phyloP scores from a whole-genome alignment of 768 basidiomycete genomes.

The Tylopilus plumbeoviolaceoides region DNA sequence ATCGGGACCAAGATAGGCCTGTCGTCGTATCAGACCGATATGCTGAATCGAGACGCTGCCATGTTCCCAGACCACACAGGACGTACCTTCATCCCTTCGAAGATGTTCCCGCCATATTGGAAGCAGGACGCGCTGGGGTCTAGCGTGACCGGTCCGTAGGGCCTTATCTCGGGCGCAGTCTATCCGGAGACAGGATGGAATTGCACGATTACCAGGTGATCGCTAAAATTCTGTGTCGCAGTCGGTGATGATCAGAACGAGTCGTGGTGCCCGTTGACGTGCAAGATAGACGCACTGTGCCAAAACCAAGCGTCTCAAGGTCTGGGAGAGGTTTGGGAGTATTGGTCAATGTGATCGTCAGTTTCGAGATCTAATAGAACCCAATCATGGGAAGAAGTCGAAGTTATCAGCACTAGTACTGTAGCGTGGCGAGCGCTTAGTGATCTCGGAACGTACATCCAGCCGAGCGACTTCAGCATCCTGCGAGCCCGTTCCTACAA shows the following conservation, averaged over 20 bases:
- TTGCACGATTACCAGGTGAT: conserved; percentile 74
- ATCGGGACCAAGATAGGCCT: conserved; percentile 71
- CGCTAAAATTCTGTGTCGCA: conserved; percentile 30
- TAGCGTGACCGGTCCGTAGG: conserved; percentile 56
- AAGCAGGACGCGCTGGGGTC: conserved; percentile 55
- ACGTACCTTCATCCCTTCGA: conserved; percentile 66
- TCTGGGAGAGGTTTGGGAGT: conserved; percentile 49
- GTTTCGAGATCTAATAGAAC: conserved; percentile 29
- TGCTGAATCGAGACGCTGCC: not conserved
- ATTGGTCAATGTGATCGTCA: conserved; percentile 44
- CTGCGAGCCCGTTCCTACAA: too few species aligned
- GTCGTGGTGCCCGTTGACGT: not conserved
- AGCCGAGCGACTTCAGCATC: too few species aligned
- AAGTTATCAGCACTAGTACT: too few species aligned
- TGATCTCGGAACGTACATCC: conserved; percentile 29
- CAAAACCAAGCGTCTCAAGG: conserved; percentile 49
- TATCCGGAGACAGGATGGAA: conserved; percentile 64
- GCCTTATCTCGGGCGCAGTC: conserved; percentile 69
- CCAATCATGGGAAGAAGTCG: too few species aligned
- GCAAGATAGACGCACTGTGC: conserved; percentile 37
- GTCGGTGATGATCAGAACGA: not conserved
- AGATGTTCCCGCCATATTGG: conserved; percentile 57
- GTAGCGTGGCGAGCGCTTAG: too few species aligned
- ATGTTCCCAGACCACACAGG: too few species aligned
- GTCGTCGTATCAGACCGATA: not conserved